A percentile compares a stretch with the other conserved stretches of the same genome.
phyloP scores from a whole-genome alignment of 208 protist species.

The Trypanosoma caninum region DNA sequence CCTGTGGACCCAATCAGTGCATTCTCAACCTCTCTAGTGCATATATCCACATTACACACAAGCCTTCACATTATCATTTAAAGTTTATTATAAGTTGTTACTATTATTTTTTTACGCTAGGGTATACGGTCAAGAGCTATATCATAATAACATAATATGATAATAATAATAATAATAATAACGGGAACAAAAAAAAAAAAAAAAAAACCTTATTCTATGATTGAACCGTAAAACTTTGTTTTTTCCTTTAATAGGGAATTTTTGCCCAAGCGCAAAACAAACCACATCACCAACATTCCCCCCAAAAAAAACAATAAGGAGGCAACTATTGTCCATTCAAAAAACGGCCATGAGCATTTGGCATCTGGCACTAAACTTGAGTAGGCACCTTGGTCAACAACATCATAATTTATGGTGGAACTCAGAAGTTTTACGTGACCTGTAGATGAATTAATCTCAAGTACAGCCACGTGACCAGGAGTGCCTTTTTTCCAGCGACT shows the following conservation, averaged over 20 bases:
- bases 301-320: constrained; percentile 21
- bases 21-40: too few species aligned
- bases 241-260: background rate
- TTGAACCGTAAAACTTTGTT: constrained; percentile 4
- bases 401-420: constrained; percentile 33
- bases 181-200: constrained; percentile 5
- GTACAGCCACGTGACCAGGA: constrained; percentile 78
- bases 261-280: background rate
- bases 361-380: background rate
- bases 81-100: too few species aligned
- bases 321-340: constrained; percentile 20
- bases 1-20: too few species aligned
- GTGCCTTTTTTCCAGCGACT: constrained; percentile 89
- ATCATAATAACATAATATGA: too few species aligned
- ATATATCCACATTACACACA: too few species aligned
- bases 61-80: too few species aligned
- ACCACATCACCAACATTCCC: constrained; percentile 1
- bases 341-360: constrained; percentile 29
- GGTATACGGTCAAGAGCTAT: too few species aligned
- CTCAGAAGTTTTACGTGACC: constrained; percentile 78
- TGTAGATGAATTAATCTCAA: constrained; percentile 76
- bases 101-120: too few species aligned
- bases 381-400: constrained; percentile 20
- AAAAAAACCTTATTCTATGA: background rate
- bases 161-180: background rate